Evolutionary conservation across 345 rosid species (phyloP), one percentile per base, ranked within the genome.

Genomic region (Salix udensis): DNA sequence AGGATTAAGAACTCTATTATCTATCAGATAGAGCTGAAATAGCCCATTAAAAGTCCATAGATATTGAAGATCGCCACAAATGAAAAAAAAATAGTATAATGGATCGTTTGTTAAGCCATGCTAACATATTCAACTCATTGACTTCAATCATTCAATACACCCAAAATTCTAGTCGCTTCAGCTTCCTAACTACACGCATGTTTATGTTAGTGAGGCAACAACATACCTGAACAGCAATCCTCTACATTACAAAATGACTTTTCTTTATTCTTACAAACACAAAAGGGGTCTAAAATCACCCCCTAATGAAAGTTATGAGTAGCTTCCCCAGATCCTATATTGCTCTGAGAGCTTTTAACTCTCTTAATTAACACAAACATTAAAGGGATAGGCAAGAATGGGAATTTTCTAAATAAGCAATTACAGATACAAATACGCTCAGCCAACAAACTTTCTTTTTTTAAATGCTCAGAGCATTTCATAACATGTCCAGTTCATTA

Each of bases 221-320:
- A 64, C 30, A 64, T 48, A 28, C 60, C 55, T 64, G 7, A 18
- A 37, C 30, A 9, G 31, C 24, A n/a, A 58, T 58, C 23, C 8
- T n/a, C 11, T 34, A 40, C 12, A 31, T 39, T 36, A 11, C 6
- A 66, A 42, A 60, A 67, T 40, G 34, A 75, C 75, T 34, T 37
- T 52, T 13, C 36, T 50, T 58, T 26, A 68, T 74, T 80, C 68
- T 50, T 39, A 40, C n/a, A 44, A 52, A n/a, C 19, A 64, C 55
- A 69, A 67, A 67, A 58, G 74, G 66, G 60, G 14, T 76, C 71
- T 12, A 70, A 66, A 77, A 71, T 21, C 72, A 60, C n/a, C 40
- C 34, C 31, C 34, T 28, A 28, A 24, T 46, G 50, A 36, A 30
- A 62, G 36, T 14, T 55, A 55, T 23, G 24, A 71, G 53, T 21